phyloP scores from a whole-genome alignment of 805 yeast species.

The Zygotorulaspora danielsina region DNA sequence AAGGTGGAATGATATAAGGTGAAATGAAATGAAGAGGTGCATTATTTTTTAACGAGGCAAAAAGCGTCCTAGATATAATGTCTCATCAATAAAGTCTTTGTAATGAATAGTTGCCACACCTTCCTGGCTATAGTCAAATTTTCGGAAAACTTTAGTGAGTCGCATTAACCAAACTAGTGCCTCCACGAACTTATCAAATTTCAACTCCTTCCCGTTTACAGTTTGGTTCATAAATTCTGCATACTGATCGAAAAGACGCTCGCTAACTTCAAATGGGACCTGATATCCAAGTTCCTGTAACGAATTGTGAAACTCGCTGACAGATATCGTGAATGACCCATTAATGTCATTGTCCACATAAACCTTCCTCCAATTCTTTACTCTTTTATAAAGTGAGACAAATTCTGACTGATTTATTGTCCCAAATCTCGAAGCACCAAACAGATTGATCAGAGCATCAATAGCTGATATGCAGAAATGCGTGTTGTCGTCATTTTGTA shows the following conservation, averaged over 20 bases:
- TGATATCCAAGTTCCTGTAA: constrained; percentile 34
- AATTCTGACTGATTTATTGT: constrained; percentile 34
- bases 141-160: constrained; percentile 72
- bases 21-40: no score
- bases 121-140: constrained; percentile 67
- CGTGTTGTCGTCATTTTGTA: constrained; percentile 36
- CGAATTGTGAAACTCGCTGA: constrained; percentile 33
- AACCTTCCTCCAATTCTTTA: constrained; percentile 35
- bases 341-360: constrained; percentile 37
- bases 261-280: constrained; percentile 35
- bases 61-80: constrained; percentile 38
- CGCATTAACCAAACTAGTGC: constrained; percentile 71
- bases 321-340: constrained; percentile 32
- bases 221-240: constrained; percentile 31
- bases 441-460: constrained; percentile 35
- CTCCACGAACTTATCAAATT: constrained; percentile 80
- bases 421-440: constrained; percentile 36
- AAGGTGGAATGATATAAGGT: no score
- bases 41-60: constrained; percentile 26
- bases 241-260: constrained; percentile 36
- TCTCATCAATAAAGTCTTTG: constrained; percentile 59
- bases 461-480: constrained; percentile 35
- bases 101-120: constrained; percentile 67
- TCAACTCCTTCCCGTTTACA: constrained; percentile 40
- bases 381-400: constrained; percentile 32